phyloP scores from a whole-genome alignment of 2,329 filamentous ascomycete genomes.

The Nakataea oryzae region DNA sequence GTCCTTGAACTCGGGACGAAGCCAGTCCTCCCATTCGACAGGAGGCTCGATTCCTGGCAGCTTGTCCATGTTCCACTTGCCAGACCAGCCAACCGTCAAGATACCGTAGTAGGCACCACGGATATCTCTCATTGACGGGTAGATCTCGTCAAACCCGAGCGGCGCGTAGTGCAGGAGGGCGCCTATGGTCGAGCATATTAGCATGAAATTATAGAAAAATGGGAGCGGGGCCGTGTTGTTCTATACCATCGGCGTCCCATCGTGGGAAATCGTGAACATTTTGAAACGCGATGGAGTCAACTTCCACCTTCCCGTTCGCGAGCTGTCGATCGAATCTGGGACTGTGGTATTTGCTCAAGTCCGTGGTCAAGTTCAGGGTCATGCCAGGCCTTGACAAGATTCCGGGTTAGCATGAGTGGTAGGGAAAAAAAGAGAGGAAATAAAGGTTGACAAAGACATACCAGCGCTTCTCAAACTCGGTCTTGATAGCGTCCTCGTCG shows the following conservation, averaged over 20 bases:
- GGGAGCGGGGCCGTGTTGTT: too few species aligned
- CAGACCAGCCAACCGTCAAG: slow-evolving; percentile 25
- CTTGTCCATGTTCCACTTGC: slow-evolving; percentile 25
- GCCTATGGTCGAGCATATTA: too few species aligned
- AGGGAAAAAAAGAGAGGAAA: background rate
- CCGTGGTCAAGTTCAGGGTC: slow-evolving; percentile 40
- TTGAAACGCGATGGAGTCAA: slow-evolving; percentile 38
- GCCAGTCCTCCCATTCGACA: slow-evolving; percentile 29
- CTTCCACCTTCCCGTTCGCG: slow-evolving; percentile 22
- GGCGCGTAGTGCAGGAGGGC: slow-evolving; percentile 39
- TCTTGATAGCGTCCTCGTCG: slow-evolving; percentile 27
- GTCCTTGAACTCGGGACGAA: slow-evolving; percentile 39
- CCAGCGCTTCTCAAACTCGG: slow-evolving; percentile 33
- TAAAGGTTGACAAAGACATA: background rate
- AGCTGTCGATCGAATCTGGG: slow-evolving; percentile 33
- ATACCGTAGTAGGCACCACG: slow-evolving; percentile 31
- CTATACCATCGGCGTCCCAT: slow-evolving; percentile 38
- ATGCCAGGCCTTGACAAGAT: slow-evolving; percentile 24
- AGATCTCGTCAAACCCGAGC: slow-evolving; percentile 29
- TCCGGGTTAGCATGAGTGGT: background rate
- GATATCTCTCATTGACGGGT: slow-evolving; percentile 28
- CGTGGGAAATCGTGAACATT: slow-evolving; percentile 39
- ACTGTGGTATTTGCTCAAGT: slow-evolving; percentile 46
- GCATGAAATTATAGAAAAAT: too few species aligned
- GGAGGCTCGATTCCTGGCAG: slow-evolving; percentile 21